phyloP scores from a whole-genome alignment of 768 basidiomycete species.

The Pilatotrama ljubarskyi region DNA sequence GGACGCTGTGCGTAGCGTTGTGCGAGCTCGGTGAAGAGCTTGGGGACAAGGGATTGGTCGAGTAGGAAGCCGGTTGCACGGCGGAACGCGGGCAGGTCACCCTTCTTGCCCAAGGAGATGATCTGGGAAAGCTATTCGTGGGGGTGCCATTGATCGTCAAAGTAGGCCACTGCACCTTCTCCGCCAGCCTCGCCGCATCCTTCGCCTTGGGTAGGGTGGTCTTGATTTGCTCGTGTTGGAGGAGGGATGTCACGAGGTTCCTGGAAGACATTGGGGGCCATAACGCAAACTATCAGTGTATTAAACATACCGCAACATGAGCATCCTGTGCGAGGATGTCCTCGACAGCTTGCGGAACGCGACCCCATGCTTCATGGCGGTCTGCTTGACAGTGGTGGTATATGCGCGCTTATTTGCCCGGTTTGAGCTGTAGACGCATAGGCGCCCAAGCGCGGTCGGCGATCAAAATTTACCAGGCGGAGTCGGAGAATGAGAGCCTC shows the following conservation, averaged over 20 bases:
- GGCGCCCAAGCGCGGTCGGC: neutral
- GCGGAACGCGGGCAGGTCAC: constrained; percentile 64
- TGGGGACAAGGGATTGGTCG: constrained; percentile 68
- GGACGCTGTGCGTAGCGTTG: constrained; percentile 77
- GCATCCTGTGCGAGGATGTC: constrained; percentile 87
- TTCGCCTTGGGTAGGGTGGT: constrained; percentile 96
- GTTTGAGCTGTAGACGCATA: neutral
- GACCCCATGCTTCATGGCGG: constrained; percentile 88
- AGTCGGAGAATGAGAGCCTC: neutral
- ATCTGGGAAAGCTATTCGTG: constrained; percentile 48
- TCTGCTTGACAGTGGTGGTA: constrained; percentile 4
- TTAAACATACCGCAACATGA: constrained; percentile 79
- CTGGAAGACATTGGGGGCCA: constrained; percentile 43
- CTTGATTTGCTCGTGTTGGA: constrained; percentile 94
- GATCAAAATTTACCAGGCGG: neutral
- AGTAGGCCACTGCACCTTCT: constrained; percentile 64
- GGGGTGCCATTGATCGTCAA: neutral
- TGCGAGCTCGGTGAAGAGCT: constrained; percentile 79
- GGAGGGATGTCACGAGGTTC: constrained; percentile 90
- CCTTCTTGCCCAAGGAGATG: constrained; percentile 90
- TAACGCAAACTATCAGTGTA: constrained; percentile 1
- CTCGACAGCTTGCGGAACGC: constrained; percentile 91
- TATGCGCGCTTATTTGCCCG: constrained; percentile 7
- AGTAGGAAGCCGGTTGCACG: constrained; percentile 81
- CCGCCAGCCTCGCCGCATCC: constrained; percentile 87